phyloP scores from a whole-genome alignment of 805 yeast genomes.

The Phaffomyces thermotolerans region DNA sequence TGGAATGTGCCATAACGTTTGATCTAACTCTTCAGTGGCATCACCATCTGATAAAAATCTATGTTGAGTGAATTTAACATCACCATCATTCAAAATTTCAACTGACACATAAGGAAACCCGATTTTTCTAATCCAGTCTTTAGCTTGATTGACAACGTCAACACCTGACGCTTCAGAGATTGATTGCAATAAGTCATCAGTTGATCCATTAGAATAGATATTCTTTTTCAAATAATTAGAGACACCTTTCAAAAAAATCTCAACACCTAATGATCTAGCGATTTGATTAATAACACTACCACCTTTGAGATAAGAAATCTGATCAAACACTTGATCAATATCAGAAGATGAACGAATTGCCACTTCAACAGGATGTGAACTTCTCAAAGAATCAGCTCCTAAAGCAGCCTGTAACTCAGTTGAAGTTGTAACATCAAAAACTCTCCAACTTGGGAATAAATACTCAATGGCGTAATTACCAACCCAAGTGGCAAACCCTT shows the following conservation, averaged over 20 bases:
- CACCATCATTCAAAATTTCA: constrained; percentile 38
- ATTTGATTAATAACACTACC: constrained; percentile 74
- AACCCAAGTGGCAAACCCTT: constrained; percentile 88
- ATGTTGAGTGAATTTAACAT: constrained; percentile 55
- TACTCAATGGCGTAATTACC: constrained; percentile 75
- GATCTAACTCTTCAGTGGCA: constrained; percentile 62
- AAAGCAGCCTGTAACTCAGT: constrained; percentile 69
- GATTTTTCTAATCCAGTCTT: constrained; percentile 69
- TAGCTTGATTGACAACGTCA: constrained; percentile 63
- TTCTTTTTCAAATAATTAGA: constrained; percentile 67
- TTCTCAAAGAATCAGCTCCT: constrained; percentile 64
- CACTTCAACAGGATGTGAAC: constrained; percentile 81
- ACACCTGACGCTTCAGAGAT: constrained; percentile 60
- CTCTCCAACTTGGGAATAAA: constrained; percentile 76
- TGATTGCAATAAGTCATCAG: constrained; percentile 69
- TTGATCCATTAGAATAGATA: constrained; percentile 68
- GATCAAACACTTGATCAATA: constrained; percentile 78
- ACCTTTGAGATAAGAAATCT: constrained; percentile 77
- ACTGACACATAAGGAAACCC: constrained; percentile 73
- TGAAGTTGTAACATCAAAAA: constrained; percentile 70
- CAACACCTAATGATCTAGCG: constrained; percentile 68
- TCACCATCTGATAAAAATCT: constrained; percentile 72
- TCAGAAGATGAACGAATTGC: constrained; percentile 72
- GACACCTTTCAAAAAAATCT: constrained; percentile 68
- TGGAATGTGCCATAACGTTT: constrained; percentile 58